phyloP scores from a whole-genome alignment of 352 stramenopile species.

The Pythium graminicola region DNA sequence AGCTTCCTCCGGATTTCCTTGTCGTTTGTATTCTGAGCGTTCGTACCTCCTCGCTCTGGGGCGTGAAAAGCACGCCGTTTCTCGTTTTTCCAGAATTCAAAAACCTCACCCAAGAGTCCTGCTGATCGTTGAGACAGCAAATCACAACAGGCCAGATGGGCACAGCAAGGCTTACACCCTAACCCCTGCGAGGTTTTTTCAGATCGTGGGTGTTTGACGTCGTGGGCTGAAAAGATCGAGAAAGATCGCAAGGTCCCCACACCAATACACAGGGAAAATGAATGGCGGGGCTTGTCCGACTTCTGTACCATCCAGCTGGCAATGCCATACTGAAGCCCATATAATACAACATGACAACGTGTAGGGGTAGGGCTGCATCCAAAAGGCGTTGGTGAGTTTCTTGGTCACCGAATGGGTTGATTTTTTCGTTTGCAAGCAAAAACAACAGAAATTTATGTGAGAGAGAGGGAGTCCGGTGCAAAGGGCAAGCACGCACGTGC shows the following conservation, averaged over 20 bases:
- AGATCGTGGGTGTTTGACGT: not conserved
- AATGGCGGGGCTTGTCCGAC: slow-evolving; percentile 9
- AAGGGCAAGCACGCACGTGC: slow-evolving; percentile 13
- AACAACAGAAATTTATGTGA: not conserved
- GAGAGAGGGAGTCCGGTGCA: slow-evolving; percentile 4
- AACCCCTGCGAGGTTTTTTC: slow-evolving; percentile 16
- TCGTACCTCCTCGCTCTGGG: not conserved
- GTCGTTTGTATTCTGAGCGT: slow-evolving; percentile 20
- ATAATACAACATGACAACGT: slow-evolving; percentile 9
- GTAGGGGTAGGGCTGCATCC: slow-evolving; percentile 11
- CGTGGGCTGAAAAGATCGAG: slow-evolving; percentile 19
- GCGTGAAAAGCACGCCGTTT: slow-evolving; percentile 11
- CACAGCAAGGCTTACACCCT: slow-evolving; percentile 6
- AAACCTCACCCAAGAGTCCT: slow-evolving; percentile 12
- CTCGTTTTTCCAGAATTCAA: slow-evolving; percentile 24
- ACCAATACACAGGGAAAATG: slow-evolving; percentile 11
- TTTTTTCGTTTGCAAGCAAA: slow-evolving; percentile 7
- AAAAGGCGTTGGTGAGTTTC: slow-evolving; percentile 5
- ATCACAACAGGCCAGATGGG: slow-evolving; percentile 17
- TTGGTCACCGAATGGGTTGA: slow-evolving; percentile 8
- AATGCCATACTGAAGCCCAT: not conserved
- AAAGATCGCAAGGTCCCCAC: slow-evolving; percentile 26
- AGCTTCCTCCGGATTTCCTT: slow-evolving; percentile 9
- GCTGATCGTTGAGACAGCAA: slow-evolving; percentile 1
- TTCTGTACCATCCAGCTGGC: slow-evolving; percentile 14